Base-by-base conservation (phyloP, 139 green algal genomes). In the Micractinium conductrix region DNA sequence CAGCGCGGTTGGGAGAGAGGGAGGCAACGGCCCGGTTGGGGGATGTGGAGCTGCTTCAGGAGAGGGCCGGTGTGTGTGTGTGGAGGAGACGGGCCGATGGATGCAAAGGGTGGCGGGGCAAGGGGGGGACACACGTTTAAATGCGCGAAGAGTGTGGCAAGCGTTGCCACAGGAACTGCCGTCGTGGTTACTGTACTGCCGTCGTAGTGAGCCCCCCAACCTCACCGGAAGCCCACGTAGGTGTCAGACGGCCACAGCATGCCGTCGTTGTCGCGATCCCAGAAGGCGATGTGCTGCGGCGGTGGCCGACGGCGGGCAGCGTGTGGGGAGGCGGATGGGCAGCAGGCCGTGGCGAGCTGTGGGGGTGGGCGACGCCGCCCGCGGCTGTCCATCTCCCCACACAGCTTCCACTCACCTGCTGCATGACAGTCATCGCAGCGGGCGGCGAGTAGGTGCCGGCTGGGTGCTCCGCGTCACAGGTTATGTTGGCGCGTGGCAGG, bases 211-310 rank as follows among this genome's bases (percentile, higher is more conserved):
- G 8, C 17, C 37, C 37, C 38, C n/a, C 7, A 0, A 4, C 3
- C 70, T 17, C 24, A 55, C 70, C 70, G 85, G 87, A 95, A 95
- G 55, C 92, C 88, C 48, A 55, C 50, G 40, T 50, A 90, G 6
- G 55, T 74, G 50, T 87, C 83, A 10, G 33, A 26, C 24, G 71
- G 71, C 21, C 28, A 76, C n/a, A 87, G 45, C 30, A 80, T 26
- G 37, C 72, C 72, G 19, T 87, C 83, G 14, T 26, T 37, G 43
- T 72, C 60, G 26, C 50, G 37, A 33, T 85, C 84, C 84, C 76
- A 88, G 65, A 88, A 88, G 2, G 78, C 44, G 4, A 88, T 28
- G 45, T 88, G 84, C 63, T 80, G 70, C 50, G 40, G 50, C 35
- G 67, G 38, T 16, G 44, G 8, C 37, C 17, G 16, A 30, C n/a